These are phyloP conservation scores for Fomitopsis pulvina DNA, from an alignment of 768 basidiomycete genomes.

Conservation along the genomic window DNA sequence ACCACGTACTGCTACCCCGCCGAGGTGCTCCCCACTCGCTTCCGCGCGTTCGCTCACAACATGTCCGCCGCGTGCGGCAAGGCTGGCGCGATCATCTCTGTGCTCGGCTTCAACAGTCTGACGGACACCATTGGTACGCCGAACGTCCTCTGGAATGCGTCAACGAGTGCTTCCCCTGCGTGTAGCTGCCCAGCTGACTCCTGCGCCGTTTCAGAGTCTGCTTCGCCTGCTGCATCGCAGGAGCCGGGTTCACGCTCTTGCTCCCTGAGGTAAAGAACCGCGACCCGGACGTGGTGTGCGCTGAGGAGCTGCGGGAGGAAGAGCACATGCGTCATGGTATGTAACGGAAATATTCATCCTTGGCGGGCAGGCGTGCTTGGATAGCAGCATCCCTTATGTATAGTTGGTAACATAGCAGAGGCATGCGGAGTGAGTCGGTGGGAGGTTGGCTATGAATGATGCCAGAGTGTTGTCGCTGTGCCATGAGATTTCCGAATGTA, in stretches of 20 bases:
- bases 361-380: slow-evolving; percentile 44
- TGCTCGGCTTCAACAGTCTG: slow-evolving; percentile 65
- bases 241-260: slow-evolving; percentile 43
- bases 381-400: slow-evolving; percentile 43
- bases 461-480: too few relatives aligned
- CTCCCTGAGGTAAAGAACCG: slow-evolving; percentile 46
- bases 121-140: slow-evolving; percentile 57
- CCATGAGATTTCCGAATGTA: too few relatives aligned
- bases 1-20: slow-evolving; percentile 52
- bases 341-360: slow-evolving; percentile 47
- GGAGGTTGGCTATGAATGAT: too few relatives aligned
- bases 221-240: slow-evolving; percentile 54
- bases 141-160: slow-evolving; percentile 65
- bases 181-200: too few relatives aligned
- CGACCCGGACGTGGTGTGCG: slow-evolving; percentile 41
- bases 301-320: slow-evolving; percentile 27
- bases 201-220: slow-evolving; percentile 46
- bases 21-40: slow-evolving; percentile 76
- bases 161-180: slow-evolving; percentile 2
- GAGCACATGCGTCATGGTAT: slow-evolving; percentile 36
- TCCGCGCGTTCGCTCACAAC: slow-evolving; percentile 68
- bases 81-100: slow-evolving; percentile 69
- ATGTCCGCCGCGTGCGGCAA: slow-evolving; percentile 71
- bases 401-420: slow-evolving; percentile 34
- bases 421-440: too few relatives aligned